These are phyloP conservation scores for Lecanosticta acicola DNA, from an alignment of 2,329 filamentous ascomycete genomes.

Conservation along the genomic window DNA sequence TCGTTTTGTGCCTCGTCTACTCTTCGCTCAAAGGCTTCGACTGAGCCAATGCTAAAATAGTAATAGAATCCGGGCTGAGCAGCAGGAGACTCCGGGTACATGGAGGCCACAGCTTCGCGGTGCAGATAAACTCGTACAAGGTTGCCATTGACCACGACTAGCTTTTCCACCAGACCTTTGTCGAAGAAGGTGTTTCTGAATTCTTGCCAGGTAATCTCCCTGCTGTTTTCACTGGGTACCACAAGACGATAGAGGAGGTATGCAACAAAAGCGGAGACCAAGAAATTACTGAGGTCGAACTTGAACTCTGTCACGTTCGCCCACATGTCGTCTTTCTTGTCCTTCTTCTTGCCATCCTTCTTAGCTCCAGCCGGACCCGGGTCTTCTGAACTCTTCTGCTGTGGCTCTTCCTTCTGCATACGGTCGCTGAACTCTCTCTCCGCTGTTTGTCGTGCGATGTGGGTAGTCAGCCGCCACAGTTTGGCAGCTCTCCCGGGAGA, in stretches of 20 bases:
- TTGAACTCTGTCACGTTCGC: conserved; percentile 43
- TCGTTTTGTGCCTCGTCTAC: conserved; percentile 84
- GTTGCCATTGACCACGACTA: conserved; percentile 71
- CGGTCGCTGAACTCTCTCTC: conserved; percentile 35
- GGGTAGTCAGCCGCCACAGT: conserved; percentile 52
- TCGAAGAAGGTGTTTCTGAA: conserved; percentile 89
- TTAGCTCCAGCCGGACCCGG: conserved; percentile 37
- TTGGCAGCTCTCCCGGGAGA: conserved; percentile 60
- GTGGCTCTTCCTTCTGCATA: conserved; percentile 28
- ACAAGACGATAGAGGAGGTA: conserved; percentile 61
- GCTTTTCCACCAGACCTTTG: conserved; percentile 90
- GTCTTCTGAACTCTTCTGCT: conserved; percentile 43
- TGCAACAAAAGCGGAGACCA: conserved; percentile 55
- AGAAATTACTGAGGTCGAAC: conserved; percentile 51
- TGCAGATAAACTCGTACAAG: conserved; percentile 76
- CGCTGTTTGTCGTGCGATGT: conserved; percentile 50
- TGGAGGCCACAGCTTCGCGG: conserved; percentile 62
- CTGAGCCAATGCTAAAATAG: conserved; percentile 91
- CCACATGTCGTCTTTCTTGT: conserved; percentile 35
- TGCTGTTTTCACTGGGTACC: conserved; percentile 58
- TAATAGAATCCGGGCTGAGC: conserved; percentile 68
- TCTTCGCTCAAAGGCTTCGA: conserved; percentile 85
- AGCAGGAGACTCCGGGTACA: conserved; percentile 71
- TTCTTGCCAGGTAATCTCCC: conserved; percentile 97
- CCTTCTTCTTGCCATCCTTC: conserved; percentile 37